Conservation (phyloP, 2,329 filamentous ascomycete genomes). For the Pseudogymnoascus sp. region DNA sequence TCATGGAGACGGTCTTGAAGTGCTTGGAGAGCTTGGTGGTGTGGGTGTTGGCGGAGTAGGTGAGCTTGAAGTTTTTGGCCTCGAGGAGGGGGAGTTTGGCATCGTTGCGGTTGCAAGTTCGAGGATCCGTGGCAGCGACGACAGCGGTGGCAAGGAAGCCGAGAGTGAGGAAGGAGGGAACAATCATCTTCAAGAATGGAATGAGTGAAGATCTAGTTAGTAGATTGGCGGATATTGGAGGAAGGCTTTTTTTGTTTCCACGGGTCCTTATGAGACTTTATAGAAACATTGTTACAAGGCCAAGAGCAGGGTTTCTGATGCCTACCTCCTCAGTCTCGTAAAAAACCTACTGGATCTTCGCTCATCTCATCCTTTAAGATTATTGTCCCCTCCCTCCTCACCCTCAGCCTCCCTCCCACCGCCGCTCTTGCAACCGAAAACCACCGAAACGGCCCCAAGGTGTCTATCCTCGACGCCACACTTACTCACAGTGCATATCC, state of each 20-base stretch:
- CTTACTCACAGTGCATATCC: background rate
- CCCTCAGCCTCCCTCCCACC: background rate
- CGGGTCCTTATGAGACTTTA: background rate
- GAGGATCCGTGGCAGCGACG: background rate
- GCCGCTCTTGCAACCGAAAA: background rate
- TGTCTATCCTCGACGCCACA: background rate
- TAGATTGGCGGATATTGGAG: background rate
- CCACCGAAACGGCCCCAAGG: background rate
- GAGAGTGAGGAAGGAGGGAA: background rate
- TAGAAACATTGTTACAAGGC: background rate
- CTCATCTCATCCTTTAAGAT: background rate
- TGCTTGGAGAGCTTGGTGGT: background rate
- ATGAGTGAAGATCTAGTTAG: background rate
- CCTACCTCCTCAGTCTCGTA: background rate
- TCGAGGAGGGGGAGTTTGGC: conserved; percentile 5
- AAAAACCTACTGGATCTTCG: background rate
- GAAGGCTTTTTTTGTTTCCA: background rate
- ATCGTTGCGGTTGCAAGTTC: background rate
- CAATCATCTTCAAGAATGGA: background rate
- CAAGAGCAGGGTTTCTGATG: background rate
- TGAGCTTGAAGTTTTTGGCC: background rate
- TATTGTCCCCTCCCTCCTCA: background rate
- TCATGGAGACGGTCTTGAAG: background rate
- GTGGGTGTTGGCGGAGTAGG: background rate
- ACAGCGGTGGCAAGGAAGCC: background rate